Conservation (phyloP, 306 rosid genomes). For the Medicago lupulina region DNA sequence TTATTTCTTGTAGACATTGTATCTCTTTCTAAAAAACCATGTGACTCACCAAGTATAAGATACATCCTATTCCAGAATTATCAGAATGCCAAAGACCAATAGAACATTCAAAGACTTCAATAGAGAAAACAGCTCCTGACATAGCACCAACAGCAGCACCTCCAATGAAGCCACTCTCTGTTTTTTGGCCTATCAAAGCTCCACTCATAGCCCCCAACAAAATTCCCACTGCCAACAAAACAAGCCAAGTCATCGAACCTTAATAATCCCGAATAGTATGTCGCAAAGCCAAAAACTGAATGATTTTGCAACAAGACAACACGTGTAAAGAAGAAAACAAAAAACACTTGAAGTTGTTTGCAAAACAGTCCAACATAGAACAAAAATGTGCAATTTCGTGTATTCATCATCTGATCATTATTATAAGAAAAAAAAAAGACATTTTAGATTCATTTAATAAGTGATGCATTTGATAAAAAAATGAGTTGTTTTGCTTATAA, state of each 20-base stretch:
- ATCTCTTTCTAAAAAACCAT: background rate
- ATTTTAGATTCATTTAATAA: too few relatives aligned
- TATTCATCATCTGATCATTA: too few relatives aligned
- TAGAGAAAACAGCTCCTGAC: conserved; percentile 90
- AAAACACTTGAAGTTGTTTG: too few relatives aligned
- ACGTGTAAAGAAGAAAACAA: background rate
- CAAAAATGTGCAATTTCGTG: too few relatives aligned
- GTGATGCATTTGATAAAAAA: background rate
- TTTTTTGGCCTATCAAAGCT: conserved; percentile 94
- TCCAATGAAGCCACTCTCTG: conserved; percentile 92
- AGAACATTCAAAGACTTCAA: conserved; percentile 89
- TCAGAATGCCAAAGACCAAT: conserved; percentile 81
- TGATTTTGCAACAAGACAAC: conserved; percentile 6
- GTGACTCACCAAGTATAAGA: conserved; percentile 68
- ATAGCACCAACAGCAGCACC: conserved; percentile 96
- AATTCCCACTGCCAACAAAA: conserved; percentile 76
- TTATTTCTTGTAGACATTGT: too few relatives aligned
- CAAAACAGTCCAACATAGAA: too few relatives aligned
- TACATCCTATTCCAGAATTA: conserved; percentile 75
- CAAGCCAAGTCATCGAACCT: conserved; percentile 16
- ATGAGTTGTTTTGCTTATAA: too few relatives aligned
- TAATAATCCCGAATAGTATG: conserved; percentile 27
- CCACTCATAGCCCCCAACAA: conserved; percentile 95
- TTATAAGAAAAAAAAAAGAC: too few relatives aligned
- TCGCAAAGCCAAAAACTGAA: background rate